Evolutionary conservation across 2,329 filamentous ascomycete genomes (phyloP).

Genomic region (Botrytis cinerea): DNA sequence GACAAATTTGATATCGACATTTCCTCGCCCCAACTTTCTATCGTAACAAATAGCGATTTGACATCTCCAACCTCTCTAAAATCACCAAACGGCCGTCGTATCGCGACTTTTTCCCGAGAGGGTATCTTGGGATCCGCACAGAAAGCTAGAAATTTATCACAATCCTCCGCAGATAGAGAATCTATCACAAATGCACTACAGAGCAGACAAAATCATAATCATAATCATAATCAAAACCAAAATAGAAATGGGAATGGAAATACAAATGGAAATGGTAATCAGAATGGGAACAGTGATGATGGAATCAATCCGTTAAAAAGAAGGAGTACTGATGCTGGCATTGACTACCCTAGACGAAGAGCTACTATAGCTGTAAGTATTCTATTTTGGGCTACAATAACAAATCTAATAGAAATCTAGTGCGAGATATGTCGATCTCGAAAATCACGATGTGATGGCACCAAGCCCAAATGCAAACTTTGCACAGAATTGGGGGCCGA

Average conservation of each 20-base stretch:
- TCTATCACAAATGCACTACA: constrained; percentile 45
- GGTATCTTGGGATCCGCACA: constrained; percentile 55
- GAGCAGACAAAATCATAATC: constrained; percentile 40
- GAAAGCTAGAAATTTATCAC: constrained; percentile 57
- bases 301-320: constrained; percentile 61
- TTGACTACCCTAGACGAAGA: constrained; percentile 64
- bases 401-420: constrained; percentile 46
- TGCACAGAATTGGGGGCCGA: constrained; percentile 81
- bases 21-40: constrained; percentile 36
- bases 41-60: constrained; percentile 33
- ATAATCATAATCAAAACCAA: constrained; percentile 6
- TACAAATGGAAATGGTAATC: constrained; percentile 20
- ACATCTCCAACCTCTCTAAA: constrained; percentile 46
- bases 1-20: constrained; percentile 40
- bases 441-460: constrained; percentile 78
- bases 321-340: constrained; percentile 60
- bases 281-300: constrained; percentile 49
- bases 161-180: constrained; percentile 52
- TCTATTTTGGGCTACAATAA: constrained; percentile 14
- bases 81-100: constrained; percentile 51
- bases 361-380: constrained; percentile 65
- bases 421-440: constrained; percentile 80
- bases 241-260: constrained; percentile 22
- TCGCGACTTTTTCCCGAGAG: constrained; percentile 55
- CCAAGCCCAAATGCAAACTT: constrained; percentile 79